Base-by-base conservation (phyloP, 768 basidiomycete species). In the Trametes cinnabarina region DNA sequence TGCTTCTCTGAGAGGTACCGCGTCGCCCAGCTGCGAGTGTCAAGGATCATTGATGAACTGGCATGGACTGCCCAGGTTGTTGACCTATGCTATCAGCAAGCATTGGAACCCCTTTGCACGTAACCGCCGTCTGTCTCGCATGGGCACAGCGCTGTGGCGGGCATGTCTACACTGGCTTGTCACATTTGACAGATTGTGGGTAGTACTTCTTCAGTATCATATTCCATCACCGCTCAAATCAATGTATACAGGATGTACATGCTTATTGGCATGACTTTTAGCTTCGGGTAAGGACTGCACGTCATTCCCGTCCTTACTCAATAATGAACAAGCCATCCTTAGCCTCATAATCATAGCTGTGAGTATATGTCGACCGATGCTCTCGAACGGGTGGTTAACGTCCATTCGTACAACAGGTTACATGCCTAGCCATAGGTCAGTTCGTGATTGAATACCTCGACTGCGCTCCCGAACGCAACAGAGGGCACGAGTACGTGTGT, bases 241-340 rank as follows among this genome's bases (percentile, higher is more conserved):
- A 26, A 19, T 28, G 17, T 56, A 4, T 7, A 10, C 51, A 89
- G 87, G 54, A 71, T 81, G 58, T 90, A 89, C 65, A 89, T 90
- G 87, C 77, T 90, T 15, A 74, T 86, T 50, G 79, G 84, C 23
- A 89, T 89, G 86, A 82, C 87, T 20, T 82, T 86, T 61, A 81
- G 88, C 53, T 55, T 82, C n/a, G 80, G 85, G 88, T 88, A 66
- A 70, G 86, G 77, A 2, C 20, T 11, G 1, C 32, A 2, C 17
- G 14, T 14, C 19, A 5, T 40, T 14, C 2, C 0, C 19, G 11
- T 0, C 10, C 3, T 9, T 19, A 4, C 15, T 10, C 22, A 4
- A 14, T 22, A 32, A n/a, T 23, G 30, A 37, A 23, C 32, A 6
- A 0, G 30, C 11, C 11, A 14, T 15, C 32, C 20, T 0, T 62